Evolutionary conservation across 164 flowering plant genomes (phyloP), one percentile per base, ranked within the genome.

Genomic region (Aristolochia fimbriata): DNA sequence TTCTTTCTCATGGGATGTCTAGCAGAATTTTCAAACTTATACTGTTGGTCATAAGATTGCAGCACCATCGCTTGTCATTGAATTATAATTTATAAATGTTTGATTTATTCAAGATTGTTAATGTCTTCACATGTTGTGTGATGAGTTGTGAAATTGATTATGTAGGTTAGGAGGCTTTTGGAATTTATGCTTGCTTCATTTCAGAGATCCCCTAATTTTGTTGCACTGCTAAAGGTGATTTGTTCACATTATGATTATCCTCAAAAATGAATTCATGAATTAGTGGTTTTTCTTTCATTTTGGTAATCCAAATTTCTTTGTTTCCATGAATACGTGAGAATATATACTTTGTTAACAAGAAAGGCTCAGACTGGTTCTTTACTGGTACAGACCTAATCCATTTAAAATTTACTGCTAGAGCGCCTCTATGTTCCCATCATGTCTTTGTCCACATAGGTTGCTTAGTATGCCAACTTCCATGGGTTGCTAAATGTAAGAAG

Each of bases 181-280:
- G 94, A 87, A 64, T 90, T 93, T 68, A 80, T 86, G 87, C 87
- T 90, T 63, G 84, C 91, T 47, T 79, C 97, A 69, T 93, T 93
- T 70, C 90, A 85, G 60, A 81, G 86, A 48, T 84, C 77, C 67
- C 99, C 97, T 49, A 69, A 81, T 69, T 84, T 90, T 66, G 77
- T 93, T 71, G 90, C 94, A 23, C 70, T 93, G 47, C 71, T 90
- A 60, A 93, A 89, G 98, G 98, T 89, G 76, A 47, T 62, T 47
- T 61, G 30, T 59, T 65, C 47, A 57, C 15, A 23, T 15, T 12
- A 43, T 25, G 9, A 5, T 37, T 37, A 37, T 37, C 43, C 10
- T 0, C 8, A 37, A 37, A 37, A 37, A 37, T 3, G 43, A 37
- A 10, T 37, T 37, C 10, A 1, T 37, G 1, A 10, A 10, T 37